These are phyloP conservation scores for Grigorovia yakushimaensis DNA, from an alignment of 805 yeast species.

Conservation along the genomic window DNA sequence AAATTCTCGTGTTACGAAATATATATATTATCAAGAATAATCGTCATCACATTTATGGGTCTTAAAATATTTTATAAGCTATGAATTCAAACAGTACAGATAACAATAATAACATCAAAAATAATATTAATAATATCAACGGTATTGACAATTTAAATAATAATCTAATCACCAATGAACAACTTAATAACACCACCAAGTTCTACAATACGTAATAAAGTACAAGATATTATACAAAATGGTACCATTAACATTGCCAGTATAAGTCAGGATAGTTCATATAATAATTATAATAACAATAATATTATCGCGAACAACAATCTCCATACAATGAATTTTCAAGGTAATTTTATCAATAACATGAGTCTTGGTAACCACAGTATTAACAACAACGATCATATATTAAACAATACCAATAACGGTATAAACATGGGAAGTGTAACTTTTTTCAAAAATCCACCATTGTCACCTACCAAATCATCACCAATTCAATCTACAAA, in stretches of 20 bases:
- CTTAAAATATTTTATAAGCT: background rate
- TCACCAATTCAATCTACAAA: conserved; percentile 25
- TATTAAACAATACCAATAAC: background rate
- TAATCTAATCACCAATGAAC: background rate
- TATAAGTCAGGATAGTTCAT: background rate
- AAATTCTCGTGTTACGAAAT: background rate
- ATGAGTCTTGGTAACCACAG: background rate
- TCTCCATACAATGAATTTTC: background rate
- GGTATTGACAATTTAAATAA: background rate
- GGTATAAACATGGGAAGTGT: background rate
- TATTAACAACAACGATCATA: background rate
- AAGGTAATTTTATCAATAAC: background rate
- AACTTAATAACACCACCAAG: conserved; percentile 24
- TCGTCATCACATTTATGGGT: background rate
- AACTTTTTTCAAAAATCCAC: conserved; percentile 2
- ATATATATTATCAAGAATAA: background rate
- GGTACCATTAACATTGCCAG: background rate
- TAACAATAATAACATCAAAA: background rate
- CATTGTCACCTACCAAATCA: conserved; percentile 26
- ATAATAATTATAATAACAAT: background rate
- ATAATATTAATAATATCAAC: too few species aligned
- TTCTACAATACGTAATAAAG: conserved; percentile 15
- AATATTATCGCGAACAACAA: background rate
- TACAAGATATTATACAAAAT: background rate
- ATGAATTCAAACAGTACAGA: background rate